Evolutionary conservation across 768 basidiomycete genomes (phyloP).

Genomic region (Suillus subalutaceus): DNA sequence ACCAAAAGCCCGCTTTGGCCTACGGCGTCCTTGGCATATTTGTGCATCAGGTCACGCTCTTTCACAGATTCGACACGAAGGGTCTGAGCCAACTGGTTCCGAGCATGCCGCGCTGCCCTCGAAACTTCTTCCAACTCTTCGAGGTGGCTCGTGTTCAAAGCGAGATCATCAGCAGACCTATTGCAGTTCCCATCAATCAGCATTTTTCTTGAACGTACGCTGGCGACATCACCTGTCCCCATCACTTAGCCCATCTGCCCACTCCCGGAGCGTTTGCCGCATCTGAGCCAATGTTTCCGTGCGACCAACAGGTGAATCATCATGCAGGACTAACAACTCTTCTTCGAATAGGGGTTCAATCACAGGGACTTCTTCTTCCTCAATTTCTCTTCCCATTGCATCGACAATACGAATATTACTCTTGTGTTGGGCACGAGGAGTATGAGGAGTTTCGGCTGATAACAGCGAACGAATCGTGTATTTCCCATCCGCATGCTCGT

Average conservation of each 20-base stretch:
- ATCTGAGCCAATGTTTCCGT: slow-evolving; percentile 60
- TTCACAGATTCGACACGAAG: slow-evolving; percentile 42
- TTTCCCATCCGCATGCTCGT: slow-evolving; percentile 23
- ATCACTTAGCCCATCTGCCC: slow-evolving; percentile 58
- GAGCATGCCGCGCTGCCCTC: slow-evolving; percentile 49
- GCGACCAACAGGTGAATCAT: slow-evolving; percentile 35
- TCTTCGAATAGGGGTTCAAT: slow-evolving; percentile 22
- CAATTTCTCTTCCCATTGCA: slow-evolving; percentile 66
- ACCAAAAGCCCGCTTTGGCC: slow-evolving; percentile 42
- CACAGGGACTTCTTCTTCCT: slow-evolving; percentile 28
- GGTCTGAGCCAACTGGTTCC: slow-evolving; percentile 47
- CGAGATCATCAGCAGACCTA: slow-evolving; percentile 42
- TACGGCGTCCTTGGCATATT: slow-evolving; percentile 39
- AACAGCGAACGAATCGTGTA: slow-evolving; percentile 16
- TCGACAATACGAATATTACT: slow-evolving; percentile 64
- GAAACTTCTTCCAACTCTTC: slow-evolving; percentile 57
- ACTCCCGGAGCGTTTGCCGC: slow-evolving; percentile 57
- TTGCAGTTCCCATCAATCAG: not conserved
- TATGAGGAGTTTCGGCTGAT: slow-evolving; percentile 18
- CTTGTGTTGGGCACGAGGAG: slow-evolving; percentile 33
- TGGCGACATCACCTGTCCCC: slow-evolving; percentile 54
- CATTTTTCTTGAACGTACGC: not conserved
- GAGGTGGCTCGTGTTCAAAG: slow-evolving; percentile 47
- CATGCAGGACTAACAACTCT: slow-evolving; percentile 25
- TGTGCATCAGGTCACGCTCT: slow-evolving; percentile 38